Conservation (phyloP, 768 basidiomycete genomes). For the Rhizopogon roseolus region DNA sequence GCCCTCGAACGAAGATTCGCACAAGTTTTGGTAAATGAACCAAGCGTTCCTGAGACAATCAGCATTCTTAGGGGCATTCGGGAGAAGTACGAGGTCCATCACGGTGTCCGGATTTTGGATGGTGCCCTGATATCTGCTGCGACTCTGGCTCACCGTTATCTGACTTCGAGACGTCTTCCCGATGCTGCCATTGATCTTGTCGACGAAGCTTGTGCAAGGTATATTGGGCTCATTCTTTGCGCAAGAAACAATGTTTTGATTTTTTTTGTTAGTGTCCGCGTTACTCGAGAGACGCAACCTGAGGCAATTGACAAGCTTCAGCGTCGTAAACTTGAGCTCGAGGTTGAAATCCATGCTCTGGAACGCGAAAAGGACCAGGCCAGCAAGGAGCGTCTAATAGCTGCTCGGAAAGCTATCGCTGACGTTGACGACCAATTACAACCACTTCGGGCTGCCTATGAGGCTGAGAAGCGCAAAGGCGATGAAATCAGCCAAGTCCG, state of each 20-base stretch:
- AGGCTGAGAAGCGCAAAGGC: constrained; percentile 77
- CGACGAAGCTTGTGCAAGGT: constrained; percentile 90
- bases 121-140: constrained; percentile 86
- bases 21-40: constrained; percentile 91
- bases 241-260: constrained; percentile 1
- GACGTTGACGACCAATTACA: constrained; percentile 81
- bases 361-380: constrained; percentile 89
- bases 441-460: constrained; percentile 81
- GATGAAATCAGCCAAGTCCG: constrained; percentile 76
- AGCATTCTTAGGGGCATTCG: constrained; percentile 91
- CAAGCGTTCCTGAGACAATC: constrained; percentile 84
- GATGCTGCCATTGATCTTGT: constrained; percentile 89
- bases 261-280: constrained; percentile 60
- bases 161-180: constrained; percentile 75
- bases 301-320: constrained; percentile 92
- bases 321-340: constrained; percentile 82
- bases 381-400: constrained; percentile 75
- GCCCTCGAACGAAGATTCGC: constrained; percentile 91
- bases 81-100: constrained; percentile 91
- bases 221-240: constrained; percentile 13
- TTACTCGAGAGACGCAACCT: constrained; percentile 91
- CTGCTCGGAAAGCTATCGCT: constrained; percentile 73
- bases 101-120: constrained; percentile 87
- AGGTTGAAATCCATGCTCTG: constrained; percentile 92
- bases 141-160: constrained; percentile 87